A percentile compares a stretch with the other conserved stretches of the same genome.
Conservation (phyloP, 1,284 basidiomycete species). For the Cronartium ribicola region DNA sequence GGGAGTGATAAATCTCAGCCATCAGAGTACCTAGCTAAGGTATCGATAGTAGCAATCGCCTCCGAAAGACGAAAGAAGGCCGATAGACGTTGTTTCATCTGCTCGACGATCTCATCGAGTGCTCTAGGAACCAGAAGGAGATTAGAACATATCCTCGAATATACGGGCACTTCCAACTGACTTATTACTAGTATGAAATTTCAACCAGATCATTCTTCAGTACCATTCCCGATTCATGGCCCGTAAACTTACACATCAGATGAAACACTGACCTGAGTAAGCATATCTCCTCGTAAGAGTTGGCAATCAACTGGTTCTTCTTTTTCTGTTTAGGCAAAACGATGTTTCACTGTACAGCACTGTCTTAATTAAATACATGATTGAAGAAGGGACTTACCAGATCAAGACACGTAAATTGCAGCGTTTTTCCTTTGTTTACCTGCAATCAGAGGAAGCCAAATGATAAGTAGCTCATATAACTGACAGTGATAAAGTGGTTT, state of each 20-base stretch:
- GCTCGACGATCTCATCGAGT: constrained; percentile 47
- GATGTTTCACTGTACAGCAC: background rate
- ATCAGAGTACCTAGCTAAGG: constrained; percentile 62
- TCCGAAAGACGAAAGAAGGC: constrained; percentile 48
- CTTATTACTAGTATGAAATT: no score
- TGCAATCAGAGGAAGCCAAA: constrained; percentile 14
- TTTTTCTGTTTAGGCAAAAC: constrained; percentile 43
- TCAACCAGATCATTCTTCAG: no score
- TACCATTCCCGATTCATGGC: no score
- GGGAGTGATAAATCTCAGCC: background rate
- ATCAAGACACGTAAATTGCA: constrained; percentile 48
- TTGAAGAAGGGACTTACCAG: constrained; percentile 43
- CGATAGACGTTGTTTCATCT: constrained; percentile 45
- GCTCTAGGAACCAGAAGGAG: background rate
- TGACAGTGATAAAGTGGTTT: background rate
- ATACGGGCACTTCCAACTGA: no score
- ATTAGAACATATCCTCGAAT: no score
- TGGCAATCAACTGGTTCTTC: constrained; percentile 47
- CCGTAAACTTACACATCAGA: no score
- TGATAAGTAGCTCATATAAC: background rate
- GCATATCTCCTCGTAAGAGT: constrained; percentile 48
- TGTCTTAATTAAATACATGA: background rate
- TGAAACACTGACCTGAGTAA: constrained; percentile 28
- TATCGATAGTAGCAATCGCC: constrained; percentile 71
- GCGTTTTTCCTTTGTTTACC: constrained; percentile 46